Evolutionary conservation across 306 rosid genomes (phyloP).

Genomic region (Cucurbita pepo): DNA sequence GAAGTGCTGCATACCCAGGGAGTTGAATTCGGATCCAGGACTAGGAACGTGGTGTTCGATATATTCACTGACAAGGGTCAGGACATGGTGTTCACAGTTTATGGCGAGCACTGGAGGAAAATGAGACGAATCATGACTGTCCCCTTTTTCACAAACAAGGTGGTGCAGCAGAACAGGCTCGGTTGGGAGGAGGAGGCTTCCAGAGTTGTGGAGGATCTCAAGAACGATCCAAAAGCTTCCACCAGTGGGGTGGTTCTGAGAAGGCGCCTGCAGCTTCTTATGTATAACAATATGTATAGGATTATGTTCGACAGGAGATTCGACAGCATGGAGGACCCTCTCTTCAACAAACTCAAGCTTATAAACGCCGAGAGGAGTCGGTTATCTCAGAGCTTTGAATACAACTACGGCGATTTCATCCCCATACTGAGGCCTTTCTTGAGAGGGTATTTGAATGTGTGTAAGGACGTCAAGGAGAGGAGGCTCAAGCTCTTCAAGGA

Average conservation of each 20-base stretch:
- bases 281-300: slow-evolving; percentile 80
- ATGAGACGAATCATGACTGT: slow-evolving; percentile 87
- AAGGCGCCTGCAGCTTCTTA: slow-evolving; percentile 50
- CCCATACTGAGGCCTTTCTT: slow-evolving; percentile 70
- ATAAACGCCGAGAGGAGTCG: slow-evolving; percentile 66
- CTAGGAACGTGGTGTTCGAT: slow-evolving; percentile 72
- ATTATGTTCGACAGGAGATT: slow-evolving; percentile 71
- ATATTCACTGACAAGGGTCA: slow-evolving; percentile 77
- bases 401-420: slow-evolving; percentile 70
- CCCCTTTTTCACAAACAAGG: slow-evolving; percentile 83
- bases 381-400: slow-evolving; percentile 73
- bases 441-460: slow-evolving; percentile 58
- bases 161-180: slow-evolving; percentile 54
- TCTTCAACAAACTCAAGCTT: slow-evolving; percentile 32
- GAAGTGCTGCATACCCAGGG: slow-evolving; percentile 81
- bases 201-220: slow-evolving; percentile 51
- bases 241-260: slow-evolving; percentile 35
- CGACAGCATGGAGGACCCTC: slow-evolving; percentile 52
- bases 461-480: slow-evolving; percentile 59
- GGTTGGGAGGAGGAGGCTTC: slow-evolving; percentile 72
- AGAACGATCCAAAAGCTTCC: slow-evolving; percentile 28
- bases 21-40: slow-evolving; percentile 72
- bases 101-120: slow-evolving; percentile 88
- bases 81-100: slow-evolving; percentile 79
- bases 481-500: slow-evolving; percentile 74